Evolutionary conservation across 176 grass and related monocot species (phyloP).

Genomic region (Eragrostis curvula): DNA sequence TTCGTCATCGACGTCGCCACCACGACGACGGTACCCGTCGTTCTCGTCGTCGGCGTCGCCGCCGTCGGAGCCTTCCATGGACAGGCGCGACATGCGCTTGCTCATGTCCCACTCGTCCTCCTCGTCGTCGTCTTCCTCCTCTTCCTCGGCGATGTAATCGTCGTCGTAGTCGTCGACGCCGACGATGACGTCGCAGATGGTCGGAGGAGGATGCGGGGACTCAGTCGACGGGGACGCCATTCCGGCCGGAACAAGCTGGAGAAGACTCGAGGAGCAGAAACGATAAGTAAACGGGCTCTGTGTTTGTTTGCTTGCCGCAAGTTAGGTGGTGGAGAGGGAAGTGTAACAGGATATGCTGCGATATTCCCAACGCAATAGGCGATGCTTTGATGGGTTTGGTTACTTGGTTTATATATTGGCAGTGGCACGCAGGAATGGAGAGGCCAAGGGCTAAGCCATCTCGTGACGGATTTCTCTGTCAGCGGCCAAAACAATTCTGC

Average conservation of each 20-base stretch:
- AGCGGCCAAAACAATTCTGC: not conserved
- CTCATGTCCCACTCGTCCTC: slow-evolving; percentile 49
- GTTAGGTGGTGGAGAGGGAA: slow-evolving; percentile 26
- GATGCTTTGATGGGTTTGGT: not conserved
- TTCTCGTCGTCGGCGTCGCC: slow-evolving; percentile 62
- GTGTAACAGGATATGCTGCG: slow-evolving; percentile 13
- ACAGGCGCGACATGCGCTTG: slow-evolving; percentile 56
- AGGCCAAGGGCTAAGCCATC: not conserved
- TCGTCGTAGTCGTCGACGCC: slow-evolving; percentile 28
- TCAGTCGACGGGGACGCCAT: slow-evolving; percentile 41
- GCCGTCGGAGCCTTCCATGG: slow-evolving; percentile 61
- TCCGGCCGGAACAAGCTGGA: slow-evolving; percentile 17
- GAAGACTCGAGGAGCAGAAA: slow-evolving; percentile 21
- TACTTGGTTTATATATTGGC: slow-evolving; percentile 31
- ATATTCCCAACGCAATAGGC: not conserved
- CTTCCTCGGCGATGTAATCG: not conserved
- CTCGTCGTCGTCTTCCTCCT: not conserved
- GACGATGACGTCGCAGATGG: slow-evolving; percentile 48
- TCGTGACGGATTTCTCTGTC: not conserved
- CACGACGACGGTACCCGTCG: not conserved
- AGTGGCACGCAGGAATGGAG: not conserved
- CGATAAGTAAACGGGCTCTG: not conserved
- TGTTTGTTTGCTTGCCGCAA: slow-evolving; percentile 14
- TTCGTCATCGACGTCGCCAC: not conserved
- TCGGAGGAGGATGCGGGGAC: slow-evolving; percentile 7